phyloP scores from a whole-genome alignment of 1,139 yeast species.

The Groenewaldozyma sp. region DNA sequence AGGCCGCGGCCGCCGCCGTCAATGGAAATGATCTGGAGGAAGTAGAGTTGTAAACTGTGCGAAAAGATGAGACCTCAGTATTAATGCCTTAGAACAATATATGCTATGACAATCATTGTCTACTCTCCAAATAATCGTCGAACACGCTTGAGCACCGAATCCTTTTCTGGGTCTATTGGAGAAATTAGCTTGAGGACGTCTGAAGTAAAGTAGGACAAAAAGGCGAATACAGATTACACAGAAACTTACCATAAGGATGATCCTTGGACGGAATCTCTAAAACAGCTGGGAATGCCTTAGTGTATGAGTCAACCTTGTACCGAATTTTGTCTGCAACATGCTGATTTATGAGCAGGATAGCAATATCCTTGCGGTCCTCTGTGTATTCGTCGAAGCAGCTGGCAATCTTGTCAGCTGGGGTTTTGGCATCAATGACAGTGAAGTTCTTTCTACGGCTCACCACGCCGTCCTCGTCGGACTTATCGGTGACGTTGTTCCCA shows the following conservation, averaged over 20 bases:
- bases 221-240: too few species aligned
- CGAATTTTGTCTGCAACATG: constrained; percentile 91
- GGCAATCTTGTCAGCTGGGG: constrained; percentile 67
- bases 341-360: constrained; percentile 85
- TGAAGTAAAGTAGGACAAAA: constrained; percentile 2
- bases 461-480: constrained; percentile 28
- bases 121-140: constrained; percentile 91
- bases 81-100: too few species aligned
- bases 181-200: background rate
- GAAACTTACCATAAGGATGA: constrained; percentile 64
- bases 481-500: constrained; percentile 69
- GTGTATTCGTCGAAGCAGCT: constrained; percentile 71
- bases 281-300: constrained; percentile 92
- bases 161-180: constrained; percentile 78
- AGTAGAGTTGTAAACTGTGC: constrained; percentile 10
- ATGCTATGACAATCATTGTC: background rate
- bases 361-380: constrained; percentile 69
- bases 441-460: constrained; percentile 60
- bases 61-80: too few species aligned
- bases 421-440: constrained; percentile 71
- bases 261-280: constrained; percentile 97
- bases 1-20: constrained; percentile 8
- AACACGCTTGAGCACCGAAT: constrained; percentile 86
- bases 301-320: constrained; percentile 67
- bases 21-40: constrained; percentile 10